A percentile compares a stretch with the other conserved stretches of the same genome.
Conservation (phyloP, 2,329 filamentous ascomycete genomes). For the Diaporthe batatas region DNA sequence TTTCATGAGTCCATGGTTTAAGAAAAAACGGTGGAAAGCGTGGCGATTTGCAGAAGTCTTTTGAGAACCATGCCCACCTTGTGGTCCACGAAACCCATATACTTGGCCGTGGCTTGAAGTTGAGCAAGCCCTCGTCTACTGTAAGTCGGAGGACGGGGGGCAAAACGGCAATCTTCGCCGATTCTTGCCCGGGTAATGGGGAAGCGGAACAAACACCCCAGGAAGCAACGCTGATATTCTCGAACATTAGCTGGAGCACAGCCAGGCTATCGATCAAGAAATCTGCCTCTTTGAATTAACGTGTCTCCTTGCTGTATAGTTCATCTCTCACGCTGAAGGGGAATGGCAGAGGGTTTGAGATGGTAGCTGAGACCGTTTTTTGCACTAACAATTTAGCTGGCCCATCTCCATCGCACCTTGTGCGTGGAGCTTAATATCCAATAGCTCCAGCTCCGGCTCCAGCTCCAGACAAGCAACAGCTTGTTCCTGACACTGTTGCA, state of each 20-base stretch:
- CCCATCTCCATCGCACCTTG: neutral
- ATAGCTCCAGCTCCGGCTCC: neutral
- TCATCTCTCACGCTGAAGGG: too few species aligned
- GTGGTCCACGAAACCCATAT: neutral
- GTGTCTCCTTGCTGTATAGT: neutral
- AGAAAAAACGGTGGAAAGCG: neutral
- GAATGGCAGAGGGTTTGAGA: neutral
- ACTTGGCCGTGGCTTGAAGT: neutral
- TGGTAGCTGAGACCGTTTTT: neutral
- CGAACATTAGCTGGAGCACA: neutral
- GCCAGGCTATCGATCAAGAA: neutral
- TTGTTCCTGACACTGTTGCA: neutral
- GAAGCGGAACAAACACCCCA: neutral
- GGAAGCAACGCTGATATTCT: too few species aligned
- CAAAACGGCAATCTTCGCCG: constrained; percentile 35
- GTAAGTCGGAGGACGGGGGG: neutral
- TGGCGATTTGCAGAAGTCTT: neutral
- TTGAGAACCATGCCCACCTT: neutral
- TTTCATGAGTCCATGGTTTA: neutral
- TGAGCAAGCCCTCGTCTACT: neutral
- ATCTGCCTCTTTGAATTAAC: too few species aligned
- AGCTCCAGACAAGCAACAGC: constrained; percentile 1
- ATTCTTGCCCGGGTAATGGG: neutral
- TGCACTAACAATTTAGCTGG: constrained; percentile 13
- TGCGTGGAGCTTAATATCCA: constrained; percentile 12